phyloP scores from a whole-genome alignment of 2,329 filamentous ascomycete species.

The Paramyrothecium sp. region DNA sequence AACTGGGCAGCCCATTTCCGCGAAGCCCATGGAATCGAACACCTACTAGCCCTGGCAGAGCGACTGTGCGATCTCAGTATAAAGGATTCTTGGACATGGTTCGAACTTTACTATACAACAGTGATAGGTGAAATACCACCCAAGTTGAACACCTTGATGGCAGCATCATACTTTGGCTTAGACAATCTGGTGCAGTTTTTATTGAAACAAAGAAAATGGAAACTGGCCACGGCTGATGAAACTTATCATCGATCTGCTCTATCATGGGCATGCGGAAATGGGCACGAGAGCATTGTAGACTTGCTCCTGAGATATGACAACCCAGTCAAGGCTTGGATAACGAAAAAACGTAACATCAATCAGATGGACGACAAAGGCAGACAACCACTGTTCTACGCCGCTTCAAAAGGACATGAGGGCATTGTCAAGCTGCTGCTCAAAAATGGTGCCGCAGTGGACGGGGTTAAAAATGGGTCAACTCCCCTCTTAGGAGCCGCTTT shows the following conservation, averaged over 20 bases:
- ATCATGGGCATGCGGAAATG: not conserved
- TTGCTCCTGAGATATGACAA: not conserved
- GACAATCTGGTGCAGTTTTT: not conserved
- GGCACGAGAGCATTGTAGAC: not conserved
- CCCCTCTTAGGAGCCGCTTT: too few relatives aligned
- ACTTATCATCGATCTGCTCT: not conserved
- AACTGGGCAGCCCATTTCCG: not conserved
- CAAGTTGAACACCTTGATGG: not conserved
- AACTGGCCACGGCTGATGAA: not conserved
- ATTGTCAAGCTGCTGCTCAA: too few relatives aligned
- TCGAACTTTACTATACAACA: not conserved
- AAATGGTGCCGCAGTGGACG: too few relatives aligned
- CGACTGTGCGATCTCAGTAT: not conserved
- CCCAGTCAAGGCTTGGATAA: not conserved
- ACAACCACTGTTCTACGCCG: not conserved
- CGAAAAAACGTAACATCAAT: too few relatives aligned
- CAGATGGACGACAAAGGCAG: not conserved
- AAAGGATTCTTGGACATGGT: not conserved
- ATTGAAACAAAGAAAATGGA: not conserved
- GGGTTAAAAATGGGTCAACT: too few relatives aligned
- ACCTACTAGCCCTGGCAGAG: not conserved
- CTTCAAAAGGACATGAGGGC: too few relatives aligned
- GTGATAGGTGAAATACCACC: not conserved
- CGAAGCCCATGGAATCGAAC: not conserved
- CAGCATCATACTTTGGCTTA: not conserved